Evolutionary conservation across 495 filamentous ascomycete genomes (phyloP), one percentile per base, ranked within the genome.

Genomic region (Viridothelium virens): DNA sequence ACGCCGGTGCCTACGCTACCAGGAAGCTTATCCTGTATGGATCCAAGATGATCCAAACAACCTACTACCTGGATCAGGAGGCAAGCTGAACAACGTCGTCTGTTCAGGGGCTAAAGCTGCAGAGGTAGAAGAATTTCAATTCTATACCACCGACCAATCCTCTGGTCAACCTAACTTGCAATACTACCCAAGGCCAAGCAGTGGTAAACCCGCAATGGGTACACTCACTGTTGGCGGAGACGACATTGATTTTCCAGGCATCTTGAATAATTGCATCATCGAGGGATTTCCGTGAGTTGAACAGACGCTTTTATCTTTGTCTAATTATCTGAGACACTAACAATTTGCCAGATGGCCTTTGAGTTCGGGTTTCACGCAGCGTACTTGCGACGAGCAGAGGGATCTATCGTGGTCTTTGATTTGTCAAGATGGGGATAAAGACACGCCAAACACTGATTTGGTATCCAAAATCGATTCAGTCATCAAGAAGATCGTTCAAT

Each of bases 1-100:
- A 73, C 66, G 71, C 70, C 34, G 73, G 72, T 62, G 71, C 47
- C 47, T 53, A 7, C 47, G 47, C 47, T 53, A 53, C 18, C 3
- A 53, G 6, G 47, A 53, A 53, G 47, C 47, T 25, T 53, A 53
- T 53, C 47, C 47, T 12, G 9, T 53, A 53, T 53, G 3, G 47
- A 53, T 25, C 47, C 47, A 53, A 18, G 47, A 53, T 53, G 47
- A 53, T n/a, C 47, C 47, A 25, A 53, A 53, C 47, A 53, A 53
- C 47, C 47, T 53, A n/a, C 47, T 53, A 25, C 47, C 9, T 18
- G 47, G 47, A 53, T 53, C 47, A 53, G 47, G 47, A 53, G 47
- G 47, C 47, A 53, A 53, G 47, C 47, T 53, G 47, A 53, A 53
- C 47, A 53, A 53, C 47, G 47, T 53, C 47, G 47, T 53, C 47